phyloP scores from a whole-genome alignment of 1,284 basidiomycete species.

The Gymnopus androsaceus region DNA sequence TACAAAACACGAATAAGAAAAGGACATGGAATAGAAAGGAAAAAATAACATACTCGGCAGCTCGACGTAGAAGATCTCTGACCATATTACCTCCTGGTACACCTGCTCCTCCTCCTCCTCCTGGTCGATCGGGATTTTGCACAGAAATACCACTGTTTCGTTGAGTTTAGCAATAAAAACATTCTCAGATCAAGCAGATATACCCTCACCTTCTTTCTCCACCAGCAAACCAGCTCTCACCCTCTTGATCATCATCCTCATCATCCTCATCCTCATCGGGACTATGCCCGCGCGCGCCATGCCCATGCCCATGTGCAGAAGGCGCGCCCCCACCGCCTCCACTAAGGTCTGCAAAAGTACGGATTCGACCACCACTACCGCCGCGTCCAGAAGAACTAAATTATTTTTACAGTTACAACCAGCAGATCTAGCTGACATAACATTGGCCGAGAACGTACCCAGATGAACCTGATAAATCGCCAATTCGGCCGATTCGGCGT shows the following conservation, averaged over 20 bases:
- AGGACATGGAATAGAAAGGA: slow-evolving; percentile 8
- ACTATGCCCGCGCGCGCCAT: too few species aligned
- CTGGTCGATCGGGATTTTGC: slow-evolving; percentile 73
- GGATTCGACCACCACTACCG: neutral
- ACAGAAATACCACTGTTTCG: slow-evolving; percentile 81
- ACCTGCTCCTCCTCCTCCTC: slow-evolving; percentile 24
- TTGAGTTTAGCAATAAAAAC: neutral
- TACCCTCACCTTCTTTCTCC: slow-evolving; percentile 84
- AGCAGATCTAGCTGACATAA: too few species aligned
- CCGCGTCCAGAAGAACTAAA: neutral
- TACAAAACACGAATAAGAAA: slow-evolving; percentile 18
- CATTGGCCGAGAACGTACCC: slow-evolving; percentile 10
- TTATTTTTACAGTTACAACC: neutral
- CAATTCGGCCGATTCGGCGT: slow-evolving; percentile 39
- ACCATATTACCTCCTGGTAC: slow-evolving; percentile 72
- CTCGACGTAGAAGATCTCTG: slow-evolving; percentile 79
- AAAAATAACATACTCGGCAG: slow-evolving; percentile 65
- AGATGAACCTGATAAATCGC: slow-evolving; percentile 29
- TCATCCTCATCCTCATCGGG: slow-evolving; percentile 56
- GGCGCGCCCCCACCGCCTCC: neutral
- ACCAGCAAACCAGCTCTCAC: slow-evolving; percentile 79
- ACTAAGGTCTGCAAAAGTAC: slow-evolving; percentile 15
- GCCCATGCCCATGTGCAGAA: slow-evolving; percentile 24
- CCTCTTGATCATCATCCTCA: slow-evolving; percentile 42
- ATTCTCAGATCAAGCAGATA: neutral